These are phyloP conservation scores for Bruguiera gymnorhiza DNA, from an alignment of 345 rosid species.

Conservation along the genomic window DNA sequence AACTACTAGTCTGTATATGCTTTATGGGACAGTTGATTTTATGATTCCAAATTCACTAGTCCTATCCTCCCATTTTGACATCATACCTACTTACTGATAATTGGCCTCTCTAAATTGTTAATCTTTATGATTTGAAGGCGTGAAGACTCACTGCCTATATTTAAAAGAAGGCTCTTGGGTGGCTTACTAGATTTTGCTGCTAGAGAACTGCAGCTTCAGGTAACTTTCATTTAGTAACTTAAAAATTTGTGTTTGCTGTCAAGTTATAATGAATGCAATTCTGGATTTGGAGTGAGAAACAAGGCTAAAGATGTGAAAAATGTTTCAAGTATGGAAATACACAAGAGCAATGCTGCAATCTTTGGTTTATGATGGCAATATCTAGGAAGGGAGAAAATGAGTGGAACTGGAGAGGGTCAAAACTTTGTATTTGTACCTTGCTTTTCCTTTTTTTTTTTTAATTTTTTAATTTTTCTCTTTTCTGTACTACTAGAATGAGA, in stretches of 20 bases:
- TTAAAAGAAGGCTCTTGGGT: slow-evolving; percentile 94
- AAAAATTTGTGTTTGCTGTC: background rate
- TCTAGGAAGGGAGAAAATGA: too few species aligned
- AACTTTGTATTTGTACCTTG: too few species aligned
- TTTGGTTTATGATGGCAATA: too few species aligned
- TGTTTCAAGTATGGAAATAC: too few species aligned
- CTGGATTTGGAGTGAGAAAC: background rate
- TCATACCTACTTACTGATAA: slow-evolving; percentile 9
- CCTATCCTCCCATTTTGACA: slow-evolving; percentile 1
- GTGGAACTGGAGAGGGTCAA: too few species aligned
- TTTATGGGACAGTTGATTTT: too few species aligned
- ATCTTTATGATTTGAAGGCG: slow-evolving; percentile 58
- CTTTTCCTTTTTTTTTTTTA: too few species aligned
- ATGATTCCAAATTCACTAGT: background rate
- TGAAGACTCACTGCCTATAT: slow-evolving; percentile 90
- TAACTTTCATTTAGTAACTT: slow-evolving; percentile 19
- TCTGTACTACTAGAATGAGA: too few species aligned
- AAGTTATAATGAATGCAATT: background rate
- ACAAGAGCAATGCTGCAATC: too few species aligned
- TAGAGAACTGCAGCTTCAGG: slow-evolving; percentile 97
- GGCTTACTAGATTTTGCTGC: slow-evolving; percentile 95
- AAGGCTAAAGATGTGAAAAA: too few species aligned
- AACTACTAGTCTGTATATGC: too few species aligned
- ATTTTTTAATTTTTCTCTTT: too few species aligned
- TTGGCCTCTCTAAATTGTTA: slow-evolving; percentile 17